Evolutionary conservation across 495 filamentous ascomycete genomes (phyloP).

Genomic region (Podospora bellae-mahoneyi): DNA sequence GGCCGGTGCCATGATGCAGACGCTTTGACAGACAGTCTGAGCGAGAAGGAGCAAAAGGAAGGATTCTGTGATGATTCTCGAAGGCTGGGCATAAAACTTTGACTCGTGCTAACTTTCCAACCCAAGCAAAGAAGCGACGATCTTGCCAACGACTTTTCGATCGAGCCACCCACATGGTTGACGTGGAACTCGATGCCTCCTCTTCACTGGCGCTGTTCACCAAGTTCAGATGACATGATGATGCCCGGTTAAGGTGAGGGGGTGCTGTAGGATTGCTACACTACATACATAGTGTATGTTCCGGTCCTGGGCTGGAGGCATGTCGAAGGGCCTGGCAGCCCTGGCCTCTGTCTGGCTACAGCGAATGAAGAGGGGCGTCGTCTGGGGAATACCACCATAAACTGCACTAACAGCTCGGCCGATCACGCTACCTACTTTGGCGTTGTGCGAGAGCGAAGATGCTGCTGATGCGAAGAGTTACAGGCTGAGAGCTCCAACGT

Average conservation of each 20-base stretch:
- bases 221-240: constrained; percentile 7
- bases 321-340: not conserved
- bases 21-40: constrained; percentile 12
- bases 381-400: not conserved
- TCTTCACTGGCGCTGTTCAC: not conserved
- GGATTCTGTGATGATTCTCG: constrained; percentile 16
- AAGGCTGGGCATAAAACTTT: constrained; percentile 13
- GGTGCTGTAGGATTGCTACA: not conserved
- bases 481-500: not conserved
- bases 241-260: not conserved
- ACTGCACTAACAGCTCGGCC: not conserved
- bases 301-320: not conserved
- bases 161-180: not conserved
- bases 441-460: not conserved
- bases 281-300: not conserved
- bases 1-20: constrained; percentile 4
- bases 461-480: not conserved
- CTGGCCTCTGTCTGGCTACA: not conserved
- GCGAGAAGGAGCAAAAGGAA: not conserved
- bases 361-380: not conserved
- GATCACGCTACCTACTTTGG: not conserved
- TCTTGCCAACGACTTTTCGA: not conserved
- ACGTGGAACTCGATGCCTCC: not conserved
- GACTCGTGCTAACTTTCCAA: not conserved
- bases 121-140: not conserved